Evolutionary conservation across 208 protist species (phyloP), one percentile per base, ranked within the genome.

Genomic region (Acanthamoeba royreba): DNA sequence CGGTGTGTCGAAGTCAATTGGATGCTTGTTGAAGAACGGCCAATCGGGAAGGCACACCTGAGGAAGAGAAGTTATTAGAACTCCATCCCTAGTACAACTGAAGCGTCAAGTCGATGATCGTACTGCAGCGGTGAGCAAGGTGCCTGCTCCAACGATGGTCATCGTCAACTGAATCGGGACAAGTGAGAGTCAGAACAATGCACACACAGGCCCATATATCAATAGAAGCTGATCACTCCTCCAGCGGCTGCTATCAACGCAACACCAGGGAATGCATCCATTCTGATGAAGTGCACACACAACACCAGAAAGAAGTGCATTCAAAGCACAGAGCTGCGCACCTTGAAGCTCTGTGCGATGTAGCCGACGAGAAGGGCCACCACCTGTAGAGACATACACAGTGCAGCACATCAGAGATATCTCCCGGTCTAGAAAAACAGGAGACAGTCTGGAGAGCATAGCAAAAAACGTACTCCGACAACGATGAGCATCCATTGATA

Each of bases 11-110:
- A 83, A 83, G 42, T 83, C 38, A 45, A 83, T 83, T 0, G 72
- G 72, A 28, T 83, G 40, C 72, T 83, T 83, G 72, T 83, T 83
- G 72, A 31, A 83, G n/a, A 83, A 83, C 19, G 72, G 72, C 72
- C 72, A 83, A 45, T 83, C 72, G 19, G 38, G 3, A 15, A 83
- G 43, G 22, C 72, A 83, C 17, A 83, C 17, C 72, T 83, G 72
- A 1, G 1, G 19, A 25, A 31, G n/a, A 1, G n/a, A n/a, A n/a
- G n/a, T n/a, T n/a, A n/a, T n/a, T n/a, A n/a, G n/a, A n/a, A n/a
- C n/a, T n/a, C n/a, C n/a, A n/a, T n/a, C n/a, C n/a, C n/a, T n/a
- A n/a, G n/a, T n/a, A n/a, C n/a, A n/a, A n/a, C n/a, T n/a, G n/a
- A n/a, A n/a, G n/a, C n/a, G n/a, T n/a, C n/a, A n/a, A 8, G n/a